Evolutionary conservation across 2,329 filamentous ascomycete species (phyloP), one percentile per base, ranked within the genome.

Genomic region (Eutypa lata): DNA sequence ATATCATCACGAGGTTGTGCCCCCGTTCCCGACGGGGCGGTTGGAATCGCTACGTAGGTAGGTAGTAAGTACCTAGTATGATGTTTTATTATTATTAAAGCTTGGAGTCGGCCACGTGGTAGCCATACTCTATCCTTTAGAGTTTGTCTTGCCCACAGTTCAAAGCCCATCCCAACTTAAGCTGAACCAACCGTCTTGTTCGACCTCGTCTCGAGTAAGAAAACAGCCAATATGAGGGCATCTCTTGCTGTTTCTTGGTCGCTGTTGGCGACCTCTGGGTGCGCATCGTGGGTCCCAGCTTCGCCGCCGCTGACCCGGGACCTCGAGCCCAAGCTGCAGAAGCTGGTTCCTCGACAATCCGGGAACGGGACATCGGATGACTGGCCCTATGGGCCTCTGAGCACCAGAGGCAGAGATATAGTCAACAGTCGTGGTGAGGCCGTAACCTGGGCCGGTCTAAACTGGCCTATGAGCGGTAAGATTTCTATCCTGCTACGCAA

Each of bases 311-410:
- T 57, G 11, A 37, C 53, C 22, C 51, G 48, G 21, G 47, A 52
- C 24, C 38, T 53, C 26, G 55, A 55, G 37, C 45, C 56, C 24
- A 49, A 19, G 28, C 51, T 43, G 52, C 49, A 59, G 51, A 53
- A 38, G 22, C 48, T 48, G 2, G 14, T 57, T n/a, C 44, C 45
- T 19, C 49, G 48, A 14, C 56, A 53, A 5, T 49, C 56, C n/a
- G 53, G 46, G 8, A 61, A 64, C 21, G 58, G 61, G 18, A 57
- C 61, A 11, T 45, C 42, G 7, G 38, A 53, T 7, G 48, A 53
- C 13, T 72, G 69, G 68, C 72, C 72, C 2, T 72, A 74, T 26
- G 70, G 63, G 0, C 72, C 72, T n/a, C 68, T 73, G 48, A 68
- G 57, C 46, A 74, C 71, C 1, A 58, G 64, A 21, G 71, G 71